These are phyloP conservation scores for Cardiospermum halicacabum DNA, from an alignment of 345 rosid species.

Conservation along the genomic window DNA sequence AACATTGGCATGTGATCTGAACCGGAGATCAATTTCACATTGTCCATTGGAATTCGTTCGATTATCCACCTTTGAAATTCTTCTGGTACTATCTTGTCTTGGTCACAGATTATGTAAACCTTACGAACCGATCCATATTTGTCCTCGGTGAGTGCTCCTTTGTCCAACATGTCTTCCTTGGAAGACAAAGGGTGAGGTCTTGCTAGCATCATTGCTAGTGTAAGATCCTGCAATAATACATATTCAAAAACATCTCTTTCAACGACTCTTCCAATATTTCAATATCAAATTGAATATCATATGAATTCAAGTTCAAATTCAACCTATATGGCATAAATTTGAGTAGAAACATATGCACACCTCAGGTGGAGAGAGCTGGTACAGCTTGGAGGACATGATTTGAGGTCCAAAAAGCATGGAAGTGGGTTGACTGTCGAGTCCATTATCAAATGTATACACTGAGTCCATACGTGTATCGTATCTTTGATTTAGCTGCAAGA, in stretches of 20 bases:
- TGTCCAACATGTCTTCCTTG: neutral
- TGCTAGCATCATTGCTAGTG: slow-evolving; percentile 21
- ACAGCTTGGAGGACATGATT: slow-evolving; percentile 19
- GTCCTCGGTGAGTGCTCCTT: slow-evolving; percentile 19
- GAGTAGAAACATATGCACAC: slow-evolving; percentile 20
- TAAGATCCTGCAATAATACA: slow-evolving; percentile 39
- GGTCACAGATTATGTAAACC: slow-evolving; percentile 29
- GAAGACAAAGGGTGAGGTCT: slow-evolving; percentile 16
- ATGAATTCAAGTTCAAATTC: too few relatives aligned
- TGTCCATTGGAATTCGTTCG: slow-evolving; percentile 26
- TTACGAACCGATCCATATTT: slow-evolving; percentile 22
- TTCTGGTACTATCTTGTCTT: slow-evolving; percentile 14
- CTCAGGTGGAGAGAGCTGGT: slow-evolving; percentile 41
- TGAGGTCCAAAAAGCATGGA: slow-evolving; percentile 10
- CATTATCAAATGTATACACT: slow-evolving; percentile 13
- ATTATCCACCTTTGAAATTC: slow-evolving; percentile 33
- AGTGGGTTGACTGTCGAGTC: slow-evolving; percentile 24
- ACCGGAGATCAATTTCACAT: slow-evolving; percentile 25
- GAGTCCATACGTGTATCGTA: slow-evolving; percentile 23
- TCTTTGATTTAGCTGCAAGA: slow-evolving; percentile 10
- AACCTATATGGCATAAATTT: too few relatives aligned
- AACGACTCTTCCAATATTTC: too few relatives aligned
- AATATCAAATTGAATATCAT: too few relatives aligned
- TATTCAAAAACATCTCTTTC: too few relatives aligned
- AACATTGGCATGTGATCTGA: slow-evolving; percentile 47